phyloP scores from a whole-genome alignment of 2,329 filamentous ascomycete genomes.

The Aspergillus hiratsukae region DNA sequence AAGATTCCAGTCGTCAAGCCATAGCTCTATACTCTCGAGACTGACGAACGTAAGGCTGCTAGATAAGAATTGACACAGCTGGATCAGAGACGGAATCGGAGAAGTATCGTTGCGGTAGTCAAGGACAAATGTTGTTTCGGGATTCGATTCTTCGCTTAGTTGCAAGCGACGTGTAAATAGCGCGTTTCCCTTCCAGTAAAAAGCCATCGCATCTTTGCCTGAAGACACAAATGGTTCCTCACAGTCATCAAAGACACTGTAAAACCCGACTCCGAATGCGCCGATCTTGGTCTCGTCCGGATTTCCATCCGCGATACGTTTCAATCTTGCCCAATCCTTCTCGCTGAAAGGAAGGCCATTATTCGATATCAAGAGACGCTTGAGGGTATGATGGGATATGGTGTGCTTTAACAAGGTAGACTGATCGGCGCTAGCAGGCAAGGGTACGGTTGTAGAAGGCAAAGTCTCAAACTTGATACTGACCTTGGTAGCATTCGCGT shows the following conservation, averaged over 20 bases:
- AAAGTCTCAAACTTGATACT: slow-evolving; percentile 88
- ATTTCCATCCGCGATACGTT: slow-evolving; percentile 97
- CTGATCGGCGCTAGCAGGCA: slow-evolving; percentile 60
- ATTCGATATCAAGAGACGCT: slow-evolving; percentile 85
- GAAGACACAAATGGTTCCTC: slow-evolving; percentile 97
- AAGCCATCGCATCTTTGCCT: slow-evolving; percentile 89
- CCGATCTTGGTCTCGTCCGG: slow-evolving; percentile 99
- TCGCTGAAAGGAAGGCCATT: slow-evolving; percentile 82
- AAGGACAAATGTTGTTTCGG: slow-evolving; percentile 85
- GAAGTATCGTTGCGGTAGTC: slow-evolving; percentile 89
- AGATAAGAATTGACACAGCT: slow-evolving; percentile 84
- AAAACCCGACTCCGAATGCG: slow-evolving; percentile 96
- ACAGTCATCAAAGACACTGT: slow-evolving; percentile 96
- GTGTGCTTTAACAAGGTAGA: slow-evolving; percentile 76
- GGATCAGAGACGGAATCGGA: slow-evolving; percentile 78
- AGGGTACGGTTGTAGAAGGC: slow-evolving; percentile 72
- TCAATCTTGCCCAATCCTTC: slow-evolving; percentile 89
- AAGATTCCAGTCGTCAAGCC: slow-evolving; percentile 81
- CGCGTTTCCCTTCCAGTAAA: slow-evolving; percentile 99
- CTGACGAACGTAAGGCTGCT: slow-evolving; percentile 96
- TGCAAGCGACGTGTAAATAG: slow-evolving; percentile 85
- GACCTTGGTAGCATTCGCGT: slow-evolving; percentile 86
- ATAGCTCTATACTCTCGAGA: slow-evolving; percentile 80
- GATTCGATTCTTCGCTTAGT: slow-evolving; percentile 60
- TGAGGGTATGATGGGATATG: slow-evolving; percentile 78